Evolutionary conservation across 2,329 filamentous ascomycete species (phyloP).

Genomic region (Didymella sp.): DNA sequence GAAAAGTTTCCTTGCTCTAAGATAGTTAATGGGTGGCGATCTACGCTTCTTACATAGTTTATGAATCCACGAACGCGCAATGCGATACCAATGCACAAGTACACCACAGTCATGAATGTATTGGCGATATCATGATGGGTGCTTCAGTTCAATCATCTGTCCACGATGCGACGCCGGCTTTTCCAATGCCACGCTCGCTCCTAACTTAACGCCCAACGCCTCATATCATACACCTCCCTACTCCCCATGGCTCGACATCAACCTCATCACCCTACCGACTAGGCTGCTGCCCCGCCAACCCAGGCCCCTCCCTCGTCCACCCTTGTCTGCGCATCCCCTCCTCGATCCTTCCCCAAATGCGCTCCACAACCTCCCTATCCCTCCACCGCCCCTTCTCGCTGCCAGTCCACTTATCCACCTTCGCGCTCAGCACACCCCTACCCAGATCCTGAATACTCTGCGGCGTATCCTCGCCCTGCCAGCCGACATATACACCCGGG

Average conservation of each 20-base stretch:
- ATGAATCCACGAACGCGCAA: slow-evolving; percentile 2
- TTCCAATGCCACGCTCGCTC: too few species aligned
- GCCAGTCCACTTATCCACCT: slow-evolving; percentile 81
- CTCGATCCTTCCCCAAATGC: slow-evolving; percentile 90
- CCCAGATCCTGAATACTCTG: slow-evolving; percentile 84
- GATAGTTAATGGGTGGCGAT: not conserved
- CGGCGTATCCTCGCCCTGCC: slow-evolving; percentile 82
- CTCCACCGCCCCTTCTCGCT: slow-evolving; percentile 69
- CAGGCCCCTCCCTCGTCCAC: slow-evolving; percentile 76
- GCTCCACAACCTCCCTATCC: slow-evolving; percentile 90
- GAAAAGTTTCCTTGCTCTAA: slow-evolving; percentile 1
- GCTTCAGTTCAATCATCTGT: too few species aligned
- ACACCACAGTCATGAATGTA: too few species aligned
- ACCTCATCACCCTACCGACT: slow-evolving; percentile 1
- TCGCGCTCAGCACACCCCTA: slow-evolving; percentile 77
- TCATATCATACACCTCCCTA: not conserved
- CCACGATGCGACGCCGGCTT: too few species aligned
- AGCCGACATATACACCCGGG: slow-evolving; percentile 87
- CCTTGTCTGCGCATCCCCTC: slow-evolving; percentile 83
- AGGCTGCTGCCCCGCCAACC: slow-evolving; percentile 38
- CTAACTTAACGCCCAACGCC: not conserved
- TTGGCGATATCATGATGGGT: too few species aligned
- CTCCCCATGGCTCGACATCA: not conserved
- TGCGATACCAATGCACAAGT: too few species aligned
- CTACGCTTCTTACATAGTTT: slow-evolving; percentile 1